These are phyloP conservation scores for Colletotrichum lupini DNA, from an alignment of 2,329 filamentous ascomycete species.

Conservation along the genomic window DNA sequence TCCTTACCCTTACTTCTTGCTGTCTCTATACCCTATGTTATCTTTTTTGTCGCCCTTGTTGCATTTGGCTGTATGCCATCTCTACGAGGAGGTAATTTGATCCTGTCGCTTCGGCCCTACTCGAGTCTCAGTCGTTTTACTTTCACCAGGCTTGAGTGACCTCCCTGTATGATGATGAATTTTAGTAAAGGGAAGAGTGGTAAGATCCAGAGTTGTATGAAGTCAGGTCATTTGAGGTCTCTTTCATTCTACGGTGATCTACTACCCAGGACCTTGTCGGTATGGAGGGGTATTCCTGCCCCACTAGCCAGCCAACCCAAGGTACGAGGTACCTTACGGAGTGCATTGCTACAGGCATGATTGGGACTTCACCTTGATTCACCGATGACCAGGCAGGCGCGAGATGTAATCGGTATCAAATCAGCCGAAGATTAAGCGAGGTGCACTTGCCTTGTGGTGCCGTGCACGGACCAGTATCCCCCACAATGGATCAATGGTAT, in stretches of 20 bases:
- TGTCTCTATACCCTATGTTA: no score
- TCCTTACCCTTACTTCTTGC: no score
- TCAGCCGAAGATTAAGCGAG: conserved; percentile 22
- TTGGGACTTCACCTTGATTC: background rate
- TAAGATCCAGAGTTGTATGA: background rate
- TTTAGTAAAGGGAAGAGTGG: background rate
- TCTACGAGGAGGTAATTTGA: background rate
- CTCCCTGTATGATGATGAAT: background rate
- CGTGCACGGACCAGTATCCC: conserved; percentile 22
- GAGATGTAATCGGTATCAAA: background rate
- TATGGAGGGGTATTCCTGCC: background rate
- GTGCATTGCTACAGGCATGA: no score
- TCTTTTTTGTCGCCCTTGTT: background rate
- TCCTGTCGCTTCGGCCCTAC: background rate
- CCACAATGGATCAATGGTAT: conserved; percentile 9
- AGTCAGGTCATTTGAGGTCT: no score
- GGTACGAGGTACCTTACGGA: no score
- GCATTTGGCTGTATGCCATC: background rate
- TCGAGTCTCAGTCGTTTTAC: background rate
- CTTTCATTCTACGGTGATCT: background rate
- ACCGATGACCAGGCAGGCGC: background rate
- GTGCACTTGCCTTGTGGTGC: background rate
- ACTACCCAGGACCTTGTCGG: background rate
- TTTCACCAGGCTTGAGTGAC: background rate
- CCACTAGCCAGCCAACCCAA: background rate